These are phyloP conservation scores for Massarina eburnea DNA, from an alignment of 2,329 filamentous ascomycete genomes.

Conservation along the genomic window DNA sequence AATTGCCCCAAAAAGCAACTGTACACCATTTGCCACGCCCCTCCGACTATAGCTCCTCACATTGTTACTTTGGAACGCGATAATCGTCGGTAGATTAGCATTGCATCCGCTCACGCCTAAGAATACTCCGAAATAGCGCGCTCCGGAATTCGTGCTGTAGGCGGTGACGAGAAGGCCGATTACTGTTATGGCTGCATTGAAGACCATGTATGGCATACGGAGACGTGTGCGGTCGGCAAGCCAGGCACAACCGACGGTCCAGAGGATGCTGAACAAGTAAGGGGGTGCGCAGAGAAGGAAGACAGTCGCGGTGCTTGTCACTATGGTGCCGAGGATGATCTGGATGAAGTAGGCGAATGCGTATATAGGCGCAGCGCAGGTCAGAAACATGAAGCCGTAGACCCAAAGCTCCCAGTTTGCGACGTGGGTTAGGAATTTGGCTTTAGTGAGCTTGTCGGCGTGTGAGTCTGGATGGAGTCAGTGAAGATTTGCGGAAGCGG, in stretches of 20 bases:
- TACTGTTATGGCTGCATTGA: conserved; percentile 18
- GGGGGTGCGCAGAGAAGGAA: conserved; percentile 44
- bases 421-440: conserved; percentile 16
- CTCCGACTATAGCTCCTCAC: conserved; percentile 24
- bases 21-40: conserved; percentile 20
- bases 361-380: conserved; percentile 22
- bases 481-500: too few relatives aligned
- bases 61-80: conserved; percentile 32
- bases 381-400: conserved; percentile 25
- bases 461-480: conserved; percentile 13
- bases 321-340: conserved; percentile 26
- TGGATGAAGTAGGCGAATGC: conserved; percentile 27
- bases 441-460: conserved; percentile 21
- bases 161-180: conserved; percentile 26
- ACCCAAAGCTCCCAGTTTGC: conserved; percentile 23
- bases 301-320: conserved; percentile 24
- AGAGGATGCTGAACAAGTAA: conserved; percentile 36
- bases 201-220: conserved; percentile 31
- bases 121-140: conserved; percentile 30
- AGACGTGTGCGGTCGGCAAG: conserved; percentile 34
- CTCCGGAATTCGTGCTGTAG: conserved; percentile 21
- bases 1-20: conserved; percentile 29
- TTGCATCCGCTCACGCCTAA: conserved; percentile 22
- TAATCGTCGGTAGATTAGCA: conserved; percentile 17
- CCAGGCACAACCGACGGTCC: conserved; percentile 36